phyloP scores from a whole-genome alignment of 257 asterid species.

The Echites panduratus region DNA sequence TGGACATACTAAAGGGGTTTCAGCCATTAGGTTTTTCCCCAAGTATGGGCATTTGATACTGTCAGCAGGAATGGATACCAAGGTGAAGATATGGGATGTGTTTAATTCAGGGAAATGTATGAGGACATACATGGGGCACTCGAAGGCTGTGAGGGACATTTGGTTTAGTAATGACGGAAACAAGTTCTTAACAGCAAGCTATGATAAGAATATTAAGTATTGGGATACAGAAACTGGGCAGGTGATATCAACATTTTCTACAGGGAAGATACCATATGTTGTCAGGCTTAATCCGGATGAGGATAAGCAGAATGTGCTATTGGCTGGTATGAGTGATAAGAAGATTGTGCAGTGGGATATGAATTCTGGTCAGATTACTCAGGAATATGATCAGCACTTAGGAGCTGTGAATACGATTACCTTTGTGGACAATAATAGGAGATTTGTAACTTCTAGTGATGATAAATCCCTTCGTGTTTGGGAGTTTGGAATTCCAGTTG shows the following conservation, averaged over 20 bases:
- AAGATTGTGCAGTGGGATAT: constrained; percentile 99
- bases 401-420: constrained; percentile 98
- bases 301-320: constrained; percentile 91
- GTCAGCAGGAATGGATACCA: constrained; percentile 96
- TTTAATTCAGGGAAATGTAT: constrained; percentile 81
- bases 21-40: constrained; percentile 96
- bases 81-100: constrained; percentile 98
- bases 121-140: constrained; percentile 98
- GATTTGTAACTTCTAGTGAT: constrained; percentile 97
- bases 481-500: constrained; percentile 99
- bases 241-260: constrained; percentile 83
- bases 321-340: constrained; percentile 99
- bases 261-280: constrained; percentile 90
- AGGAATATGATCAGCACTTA: constrained; percentile 97
- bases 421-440: constrained; percentile 89
- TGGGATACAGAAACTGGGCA: constrained; percentile 99
- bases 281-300: constrained; percentile 96
- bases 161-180: constrained; percentile 89
- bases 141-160: constrained; percentile 85
- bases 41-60: constrained; percentile 84
- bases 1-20: constrained; percentile 95
- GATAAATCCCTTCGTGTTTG: constrained; percentile 94
- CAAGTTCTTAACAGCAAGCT: constrained; percentile 88
- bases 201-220: constrained; percentile 92
- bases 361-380: constrained; percentile 89